A percentile compares a stretch with the other conserved stretches of the same genome.
These are phyloP conservation scores for Parafenestella ontariensis DNA, from an alignment of 2,329 filamentous ascomycete genomes.

Conservation along the genomic window DNA sequence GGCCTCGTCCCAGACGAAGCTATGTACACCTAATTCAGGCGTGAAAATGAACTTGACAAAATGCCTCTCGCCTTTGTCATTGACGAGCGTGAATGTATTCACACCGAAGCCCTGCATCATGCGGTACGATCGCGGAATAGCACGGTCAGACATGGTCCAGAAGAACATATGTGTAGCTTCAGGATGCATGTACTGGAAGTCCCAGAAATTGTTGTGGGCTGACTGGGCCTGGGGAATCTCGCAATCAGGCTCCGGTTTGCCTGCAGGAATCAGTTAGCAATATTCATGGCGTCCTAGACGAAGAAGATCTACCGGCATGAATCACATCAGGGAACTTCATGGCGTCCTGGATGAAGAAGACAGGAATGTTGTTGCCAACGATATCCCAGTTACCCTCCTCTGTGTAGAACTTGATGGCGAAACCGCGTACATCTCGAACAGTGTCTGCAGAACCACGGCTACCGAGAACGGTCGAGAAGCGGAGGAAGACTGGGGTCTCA, in stretches of 20 bases:
- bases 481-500: slow-evolving; percentile 71
- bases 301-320: slow-evolving; percentile 69
- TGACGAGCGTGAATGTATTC: slow-evolving; percentile 76
- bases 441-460: slow-evolving; percentile 80
- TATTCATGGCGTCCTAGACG: no score
- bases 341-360: slow-evolving; percentile 79
- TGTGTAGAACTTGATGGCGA: slow-evolving; percentile 80
- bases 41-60: slow-evolving; percentile 84
- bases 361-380: slow-evolving; percentile 76
- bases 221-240: slow-evolving; percentile 75
- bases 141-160: slow-evolving; percentile 79
- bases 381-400: slow-evolving; percentile 80
- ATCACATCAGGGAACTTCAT: slow-evolving; percentile 76
- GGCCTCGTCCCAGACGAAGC: slow-evolving; percentile 80
- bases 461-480: slow-evolving; percentile 80
- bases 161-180: slow-evolving; percentile 81
- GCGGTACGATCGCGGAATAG: slow-evolving; percentile 75
- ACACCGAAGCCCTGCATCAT: slow-evolving; percentile 91
- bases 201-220: slow-evolving; percentile 80
- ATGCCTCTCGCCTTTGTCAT: slow-evolving; percentile 70
- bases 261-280: no score
- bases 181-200: slow-evolving; percentile 69
- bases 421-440: slow-evolving; percentile 82
- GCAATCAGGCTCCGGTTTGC: slow-evolving; percentile 73
- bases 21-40: slow-evolving; percentile 76